Conservation (phyloP, 106 monocot species). For the Phalaenopsis equestris region DNA sequence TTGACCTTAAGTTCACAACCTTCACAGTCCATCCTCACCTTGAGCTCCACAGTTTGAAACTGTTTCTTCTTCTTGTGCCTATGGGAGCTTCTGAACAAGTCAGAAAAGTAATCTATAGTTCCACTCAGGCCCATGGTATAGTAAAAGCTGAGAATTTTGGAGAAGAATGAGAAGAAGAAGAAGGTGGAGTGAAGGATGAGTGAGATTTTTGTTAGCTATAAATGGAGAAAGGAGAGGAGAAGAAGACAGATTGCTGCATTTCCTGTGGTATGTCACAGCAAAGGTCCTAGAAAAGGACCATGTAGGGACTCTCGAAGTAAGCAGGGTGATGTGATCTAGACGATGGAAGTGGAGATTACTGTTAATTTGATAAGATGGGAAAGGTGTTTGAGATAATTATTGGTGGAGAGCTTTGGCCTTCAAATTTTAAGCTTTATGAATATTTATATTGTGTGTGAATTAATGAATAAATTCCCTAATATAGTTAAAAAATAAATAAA, state of each 20-base stretch:
- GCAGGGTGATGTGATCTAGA: conserved; percentile 3
- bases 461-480: too few species aligned
- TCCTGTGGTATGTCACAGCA: not conserved
- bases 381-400: not conserved
- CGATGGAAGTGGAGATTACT: conserved; percentile 1
- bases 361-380: not conserved
- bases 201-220: not conserved
- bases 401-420: not conserved
- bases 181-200: not conserved
- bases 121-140: conserved; percentile 2
- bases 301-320: not conserved
- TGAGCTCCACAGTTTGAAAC: conserved; percentile 39
- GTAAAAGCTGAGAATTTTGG: not conserved
- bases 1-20: conserved; percentile 42
- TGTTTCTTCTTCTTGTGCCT: conserved; percentile 24
- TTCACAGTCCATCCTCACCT: conserved; percentile 50
- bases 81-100: conserved; percentile 11
- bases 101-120: conserved; percentile 22
- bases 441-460: too few species aligned
- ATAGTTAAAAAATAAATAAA: too few species aligned
- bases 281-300: conserved; percentile 2
- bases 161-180: not conserved
- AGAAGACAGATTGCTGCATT: conserved; percentile 1
- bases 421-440: too few species aligned
- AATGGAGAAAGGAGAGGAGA: not conserved